Conservation (phyloP, 495 filamentous ascomycete species). For the Venustampulla echinocandica region DNA sequence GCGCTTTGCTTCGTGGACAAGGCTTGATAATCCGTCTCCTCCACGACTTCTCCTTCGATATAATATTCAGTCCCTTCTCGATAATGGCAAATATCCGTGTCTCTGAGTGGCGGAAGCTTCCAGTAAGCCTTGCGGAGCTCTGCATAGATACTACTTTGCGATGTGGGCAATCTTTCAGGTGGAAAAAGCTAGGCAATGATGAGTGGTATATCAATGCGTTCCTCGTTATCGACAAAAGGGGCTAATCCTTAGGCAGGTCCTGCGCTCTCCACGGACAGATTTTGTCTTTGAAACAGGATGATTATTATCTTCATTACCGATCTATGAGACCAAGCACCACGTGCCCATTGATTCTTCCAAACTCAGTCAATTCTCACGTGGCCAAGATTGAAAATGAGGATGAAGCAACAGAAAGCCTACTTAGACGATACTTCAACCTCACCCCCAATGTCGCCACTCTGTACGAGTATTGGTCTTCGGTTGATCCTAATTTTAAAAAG, state of each 20-base stretch:
- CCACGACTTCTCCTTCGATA: not conserved
- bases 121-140: constrained; percentile 69
- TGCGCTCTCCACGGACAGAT: constrained; percentile 81
- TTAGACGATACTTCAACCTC: constrained; percentile 79
- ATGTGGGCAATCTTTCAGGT: constrained; percentile 90
- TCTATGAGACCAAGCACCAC: constrained; percentile 43
- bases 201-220: constrained; percentile 56
- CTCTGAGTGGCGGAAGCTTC: constrained; percentile 69
- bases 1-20: not conserved
- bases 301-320: constrained; percentile 70
- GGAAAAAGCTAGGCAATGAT: constrained; percentile 68
- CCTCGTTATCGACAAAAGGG: not conserved
- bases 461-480: constrained; percentile 78
- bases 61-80: not conserved
- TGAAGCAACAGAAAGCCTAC: constrained; percentile 54
- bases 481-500: constrained; percentile 82
- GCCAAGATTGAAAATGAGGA: constrained; percentile 29
- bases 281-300: constrained; percentile 76
- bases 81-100: constrained; percentile 19
- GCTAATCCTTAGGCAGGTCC: constrained; percentile 39
- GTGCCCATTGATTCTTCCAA: constrained; percentile 17
- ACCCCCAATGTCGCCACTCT: constrained; percentile 59
- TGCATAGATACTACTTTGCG: constrained; percentile 86
- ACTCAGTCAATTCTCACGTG: constrained; percentile 18
- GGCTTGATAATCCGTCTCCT: not conserved